Conservation (phyloP, 2,329 filamentous ascomycete genomes). For the Hirsutella thompsonii region DNA sequence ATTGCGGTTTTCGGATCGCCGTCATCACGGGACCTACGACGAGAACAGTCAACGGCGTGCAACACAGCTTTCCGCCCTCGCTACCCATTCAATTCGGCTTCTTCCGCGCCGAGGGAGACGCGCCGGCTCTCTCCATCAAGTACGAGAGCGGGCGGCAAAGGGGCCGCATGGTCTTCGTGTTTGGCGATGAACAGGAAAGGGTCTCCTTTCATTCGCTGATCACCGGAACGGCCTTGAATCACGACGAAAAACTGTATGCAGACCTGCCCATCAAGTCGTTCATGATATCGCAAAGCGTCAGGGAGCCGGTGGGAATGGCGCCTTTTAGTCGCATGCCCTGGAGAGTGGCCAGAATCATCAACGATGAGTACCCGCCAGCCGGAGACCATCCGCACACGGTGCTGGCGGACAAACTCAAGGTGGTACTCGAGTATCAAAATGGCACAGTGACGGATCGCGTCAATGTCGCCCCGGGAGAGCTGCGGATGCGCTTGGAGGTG, state of each 20-base stretch:
- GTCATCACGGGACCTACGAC: conserved; percentile 66
- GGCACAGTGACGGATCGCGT: conserved; percentile 74
- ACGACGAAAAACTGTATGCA: conserved; percentile 56
- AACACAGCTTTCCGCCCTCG: conserved; percentile 52
- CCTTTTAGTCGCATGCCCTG: conserved; percentile 43
- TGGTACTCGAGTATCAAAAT: conserved; percentile 63
- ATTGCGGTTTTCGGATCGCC: conserved; percentile 68
- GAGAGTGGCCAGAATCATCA: conserved; percentile 60
- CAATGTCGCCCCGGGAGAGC: conserved; percentile 66
- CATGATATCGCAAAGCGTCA: conserved; percentile 42
- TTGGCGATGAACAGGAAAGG: conserved; percentile 60
- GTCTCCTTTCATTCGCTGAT: conserved; percentile 59
- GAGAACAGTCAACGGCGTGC: conserved; percentile 65
- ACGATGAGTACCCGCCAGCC: conserved; percentile 51
- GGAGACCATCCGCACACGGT: conserved; percentile 51
- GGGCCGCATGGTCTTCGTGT: conserved; percentile 65
- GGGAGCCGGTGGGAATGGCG: conserved; percentile 34
- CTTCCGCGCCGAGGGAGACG: conserved; percentile 56
- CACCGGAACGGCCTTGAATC: conserved; percentile 55
- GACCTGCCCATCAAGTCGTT: conserved; percentile 56
- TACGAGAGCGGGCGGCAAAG: conserved; percentile 53
- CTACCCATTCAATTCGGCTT: conserved; percentile 68
- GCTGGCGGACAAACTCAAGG: conserved; percentile 61
- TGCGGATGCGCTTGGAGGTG: conserved; percentile 54
- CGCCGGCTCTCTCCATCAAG: conserved; percentile 57